phyloP scores from a whole-genome alignment of 495 filamentous ascomycete species.

The Aspergillus haitiensis region DNA sequence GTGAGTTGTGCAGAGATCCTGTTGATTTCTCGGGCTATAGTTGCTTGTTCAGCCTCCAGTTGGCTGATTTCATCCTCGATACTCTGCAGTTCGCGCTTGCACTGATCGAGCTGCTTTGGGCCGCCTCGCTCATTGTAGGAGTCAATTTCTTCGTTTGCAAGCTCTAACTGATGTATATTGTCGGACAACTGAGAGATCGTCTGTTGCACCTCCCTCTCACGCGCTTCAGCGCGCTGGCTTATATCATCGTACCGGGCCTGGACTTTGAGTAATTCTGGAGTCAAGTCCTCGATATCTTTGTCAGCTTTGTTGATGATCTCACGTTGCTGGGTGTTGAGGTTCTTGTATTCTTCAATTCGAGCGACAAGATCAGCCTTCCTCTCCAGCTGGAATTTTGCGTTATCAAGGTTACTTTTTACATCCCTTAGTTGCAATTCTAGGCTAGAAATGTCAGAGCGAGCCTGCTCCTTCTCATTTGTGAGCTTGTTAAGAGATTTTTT shows the following conservation, averaged over 20 bases:
- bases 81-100: slow-evolving; percentile 64
- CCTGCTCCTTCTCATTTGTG: slow-evolving; percentile 65
- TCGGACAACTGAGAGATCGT: slow-evolving; percentile 68
- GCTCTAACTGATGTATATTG: slow-evolving; percentile 72
- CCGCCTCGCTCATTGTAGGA: slow-evolving; percentile 78
- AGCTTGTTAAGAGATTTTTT: slow-evolving; percentile 64
- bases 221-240: slow-evolving; percentile 64
- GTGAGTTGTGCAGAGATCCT: slow-evolving; percentile 73
- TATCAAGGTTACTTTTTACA: slow-evolving; percentile 65
- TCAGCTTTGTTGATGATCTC: slow-evolving; percentile 66
- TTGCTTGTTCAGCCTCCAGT: slow-evolving; percentile 64
- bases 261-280: slow-evolving; percentile 71
- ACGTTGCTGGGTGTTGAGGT: slow-evolving; percentile 64
- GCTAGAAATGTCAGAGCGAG: slow-evolving; percentile 61
- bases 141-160: slow-evolving; percentile 74
- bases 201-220: slow-evolving; percentile 71
- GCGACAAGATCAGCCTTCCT: slow-evolving; percentile 66
- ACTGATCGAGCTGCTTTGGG: slow-evolving; percentile 64
- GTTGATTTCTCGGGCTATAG: slow-evolving; percentile 69
- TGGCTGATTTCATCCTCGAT: slow-evolving; percentile 64
- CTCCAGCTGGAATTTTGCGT: slow-evolving; percentile 70
- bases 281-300: slow-evolving; percentile 64
- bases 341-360: slow-evolving; percentile 71
- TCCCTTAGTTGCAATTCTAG: slow-evolving; percentile 74
- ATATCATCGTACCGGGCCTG: slow-evolving; percentile 74